phyloP scores from a whole-genome alignment of 768 basidiomycete species.

The Leccinum pellstonianum region DNA sequence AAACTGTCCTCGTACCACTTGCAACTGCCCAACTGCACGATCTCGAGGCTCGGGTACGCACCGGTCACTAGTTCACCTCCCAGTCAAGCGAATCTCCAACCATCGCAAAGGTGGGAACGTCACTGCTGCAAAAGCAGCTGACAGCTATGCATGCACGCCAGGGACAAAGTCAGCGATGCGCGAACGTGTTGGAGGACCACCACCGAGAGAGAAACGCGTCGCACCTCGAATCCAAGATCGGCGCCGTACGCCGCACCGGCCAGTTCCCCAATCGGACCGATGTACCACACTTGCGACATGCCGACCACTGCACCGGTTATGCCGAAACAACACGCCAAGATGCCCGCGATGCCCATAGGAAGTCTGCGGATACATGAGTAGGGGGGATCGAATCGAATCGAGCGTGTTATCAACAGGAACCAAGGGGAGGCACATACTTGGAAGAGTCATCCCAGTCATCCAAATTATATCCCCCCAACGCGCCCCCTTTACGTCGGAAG shows the following conservation, averaged over 20 bases:
- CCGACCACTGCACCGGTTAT: slow-evolving; percentile 49
- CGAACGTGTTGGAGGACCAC: background rate
- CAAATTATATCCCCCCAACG: slow-evolving; percentile 51
- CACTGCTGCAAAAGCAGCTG: slow-evolving; percentile 46
- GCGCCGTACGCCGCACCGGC: slow-evolving; percentile 45
- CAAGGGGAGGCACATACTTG: slow-evolving; percentile 27
- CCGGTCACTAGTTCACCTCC: slow-evolving; percentile 27
- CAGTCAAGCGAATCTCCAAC: slow-evolving; percentile 46
- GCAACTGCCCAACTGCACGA: background rate
- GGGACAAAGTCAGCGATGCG: background rate
- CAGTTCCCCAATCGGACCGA: slow-evolving; percentile 45
- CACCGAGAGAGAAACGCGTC: background rate
- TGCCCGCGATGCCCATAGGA: slow-evolving; percentile 48
- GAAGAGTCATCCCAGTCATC: slow-evolving; percentile 45
- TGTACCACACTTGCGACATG: slow-evolving; percentile 55
- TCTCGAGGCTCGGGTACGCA: background rate
- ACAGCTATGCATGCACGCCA: slow-evolving; percentile 30
- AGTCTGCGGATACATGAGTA: slow-evolving; percentile 32
- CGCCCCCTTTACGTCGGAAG: slow-evolving; percentile 41
- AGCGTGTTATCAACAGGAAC: background rate
- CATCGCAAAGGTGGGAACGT: slow-evolving; percentile 48
- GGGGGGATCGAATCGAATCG: background rate
- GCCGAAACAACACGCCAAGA: slow-evolving; percentile 47
- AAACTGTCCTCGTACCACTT: background rate
- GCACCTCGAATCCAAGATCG: slow-evolving; percentile 55